These are phyloP conservation scores for Quercus rubra DNA, from an alignment of 306 rosid species.

Conservation along the genomic window DNA sequence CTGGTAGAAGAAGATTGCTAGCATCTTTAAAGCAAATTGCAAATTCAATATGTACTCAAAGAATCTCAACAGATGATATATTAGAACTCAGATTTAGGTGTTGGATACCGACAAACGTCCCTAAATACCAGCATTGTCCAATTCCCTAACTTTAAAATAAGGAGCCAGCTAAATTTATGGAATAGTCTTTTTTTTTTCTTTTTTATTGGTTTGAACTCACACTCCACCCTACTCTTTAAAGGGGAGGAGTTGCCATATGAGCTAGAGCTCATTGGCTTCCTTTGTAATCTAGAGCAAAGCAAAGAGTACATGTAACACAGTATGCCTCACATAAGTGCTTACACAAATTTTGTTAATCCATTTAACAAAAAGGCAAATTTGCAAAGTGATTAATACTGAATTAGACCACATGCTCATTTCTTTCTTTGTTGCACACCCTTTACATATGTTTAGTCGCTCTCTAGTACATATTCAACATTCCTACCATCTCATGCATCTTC, in stretches of 20 bases:
- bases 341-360: slow-evolving; percentile 6
- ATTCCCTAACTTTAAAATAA: not conserved
- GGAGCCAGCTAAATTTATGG: not conserved
- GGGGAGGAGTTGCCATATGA: no score
- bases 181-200: not conserved
- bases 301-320: not conserved
- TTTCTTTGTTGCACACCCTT: not conserved
- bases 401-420: not conserved
- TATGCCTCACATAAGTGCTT: not conserved
- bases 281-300: not conserved
- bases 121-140: not conserved
- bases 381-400: not conserved
- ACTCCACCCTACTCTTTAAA: no score
- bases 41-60: not conserved
- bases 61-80: not conserved
- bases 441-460: not conserved
- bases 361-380: not conserved
- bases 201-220: no score
- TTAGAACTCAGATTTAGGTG: slow-evolving; percentile 6
- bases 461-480: not conserved
- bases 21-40: slow-evolving; percentile 8
- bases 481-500: not conserved
- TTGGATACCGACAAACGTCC: not conserved
- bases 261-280: no score
- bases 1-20: slow-evolving; percentile 42